Evolutionary conservation across 352 stramenopile species (phyloP).

Genomic region (Phytopythium oedochilum): DNA sequence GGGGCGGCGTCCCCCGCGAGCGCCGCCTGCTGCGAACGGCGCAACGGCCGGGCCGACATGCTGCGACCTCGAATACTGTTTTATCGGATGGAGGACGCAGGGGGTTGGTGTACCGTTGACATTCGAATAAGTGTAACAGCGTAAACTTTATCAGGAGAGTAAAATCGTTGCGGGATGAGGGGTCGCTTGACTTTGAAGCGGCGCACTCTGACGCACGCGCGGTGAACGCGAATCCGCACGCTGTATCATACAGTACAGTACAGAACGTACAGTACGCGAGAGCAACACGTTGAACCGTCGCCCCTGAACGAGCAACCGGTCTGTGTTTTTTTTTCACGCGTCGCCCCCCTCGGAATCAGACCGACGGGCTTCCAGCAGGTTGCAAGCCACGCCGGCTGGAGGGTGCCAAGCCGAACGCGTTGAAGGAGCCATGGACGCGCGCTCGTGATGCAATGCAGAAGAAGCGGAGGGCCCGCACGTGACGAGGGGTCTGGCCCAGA

Average conservation of each 20-base stretch:
- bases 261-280: no score
- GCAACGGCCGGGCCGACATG: slow-evolving; percentile 51
- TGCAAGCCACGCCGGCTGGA: no score
- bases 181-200: background rate
- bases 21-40: slow-evolving; percentile 24
- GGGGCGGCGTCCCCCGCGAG: slow-evolving; percentile 31
- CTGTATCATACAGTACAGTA: no score
- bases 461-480: no score
- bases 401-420: background rate
- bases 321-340: background rate
- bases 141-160: background rate
- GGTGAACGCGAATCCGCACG: background rate
- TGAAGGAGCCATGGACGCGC: slow-evolving; percentile 3
- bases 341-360: no score
- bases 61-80: no score
- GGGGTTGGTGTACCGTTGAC: slow-evolving; percentile 6
- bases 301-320: background rate
- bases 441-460: background rate
- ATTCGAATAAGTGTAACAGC: background rate
- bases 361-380: no score
- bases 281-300: no score
- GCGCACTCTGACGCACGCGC: background rate
- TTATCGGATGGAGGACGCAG: no score
- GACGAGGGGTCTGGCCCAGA: no score
- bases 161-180: background rate